Base-by-base conservation (phyloP, 2,329 filamentous ascomycete species). In the Gyromitra esculenta region DNA sequence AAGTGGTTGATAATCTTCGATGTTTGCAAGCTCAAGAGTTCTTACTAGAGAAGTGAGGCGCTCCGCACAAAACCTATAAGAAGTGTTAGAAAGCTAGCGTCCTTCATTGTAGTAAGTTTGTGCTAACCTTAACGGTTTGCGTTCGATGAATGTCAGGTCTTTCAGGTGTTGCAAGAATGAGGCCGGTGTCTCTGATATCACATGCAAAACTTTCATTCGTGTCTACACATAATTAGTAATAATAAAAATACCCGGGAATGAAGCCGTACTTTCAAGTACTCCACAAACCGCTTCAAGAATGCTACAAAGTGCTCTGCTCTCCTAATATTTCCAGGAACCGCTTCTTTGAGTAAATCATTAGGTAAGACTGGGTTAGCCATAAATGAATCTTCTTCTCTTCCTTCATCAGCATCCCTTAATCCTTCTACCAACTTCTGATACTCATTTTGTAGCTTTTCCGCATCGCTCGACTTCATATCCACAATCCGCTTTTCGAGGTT, bases 101-200 rank as follows among this genome's bases (percentile, higher is more conserved):
- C 57, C 25, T 21, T 18, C 3, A 48, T 39, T 1, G 37, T 6
- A 5, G 18, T 25, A 56, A 37, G 13, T 25, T 25, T 35, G 13
- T 25, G 13, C 21, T 65, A 64, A 82, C 64, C 92, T 88, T 9
- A 99, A 84, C 0, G 96, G 96, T 81, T 99, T 99, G 83, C 93
- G 93, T 83, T 99, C 96, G 81, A 99, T 99, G 82, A 97, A 99
- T 0, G 96, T 99, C 73, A 97, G 90, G 80, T 99, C 96, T 82
- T 93, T 96, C 5, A 99, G 86, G 85, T 99, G 95, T 15, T 92
- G 89, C 7, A 99, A 87, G 83, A 99, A 99, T 0, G 95, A 97
- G 1, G 92, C 91, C 0, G 96, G 96, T 0, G 95, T 99, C 84
- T 99, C 96, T 6, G 96, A 97, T 79, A 98, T 97, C 79, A 97